These are phyloP conservation scores for Barbatosphaeria neglecta DNA, from an alignment of 495 filamentous ascomycete species.

Conservation along the genomic window DNA sequence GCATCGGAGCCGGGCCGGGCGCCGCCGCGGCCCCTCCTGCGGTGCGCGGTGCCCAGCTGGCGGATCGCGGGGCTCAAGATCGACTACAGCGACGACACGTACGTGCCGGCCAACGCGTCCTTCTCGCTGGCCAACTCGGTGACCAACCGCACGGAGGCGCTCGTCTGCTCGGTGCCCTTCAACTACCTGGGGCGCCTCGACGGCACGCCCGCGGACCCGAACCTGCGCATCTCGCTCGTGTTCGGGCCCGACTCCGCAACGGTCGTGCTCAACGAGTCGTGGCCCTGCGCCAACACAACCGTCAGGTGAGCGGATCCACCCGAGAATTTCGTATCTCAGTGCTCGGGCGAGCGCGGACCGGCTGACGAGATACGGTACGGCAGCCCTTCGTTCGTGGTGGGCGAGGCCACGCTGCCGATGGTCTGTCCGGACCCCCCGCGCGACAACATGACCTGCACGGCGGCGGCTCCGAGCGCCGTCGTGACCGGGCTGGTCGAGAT, in stretches of 20 bases:
- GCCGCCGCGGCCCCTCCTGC: background rate
- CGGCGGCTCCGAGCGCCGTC: background rate
- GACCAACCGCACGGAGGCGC: background rate
- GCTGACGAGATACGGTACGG: background rate
- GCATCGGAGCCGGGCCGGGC: too few species aligned
- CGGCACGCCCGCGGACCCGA: background rate
- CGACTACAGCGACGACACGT: conserved; percentile 3
- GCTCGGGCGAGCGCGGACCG: background rate
- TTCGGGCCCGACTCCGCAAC: background rate
- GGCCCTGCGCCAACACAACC: background rate
- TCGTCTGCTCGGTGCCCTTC: conserved; percentile 1
- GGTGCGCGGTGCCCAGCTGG: conserved; percentile 1
- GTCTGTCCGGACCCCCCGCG: background rate
- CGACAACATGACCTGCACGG: background rate
- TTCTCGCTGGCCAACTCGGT: background rate
- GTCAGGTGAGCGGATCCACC: background rate
- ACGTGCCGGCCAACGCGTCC: background rate
- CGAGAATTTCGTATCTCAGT: too few species aligned
- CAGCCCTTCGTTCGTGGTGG: background rate
- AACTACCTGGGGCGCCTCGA: background rate
- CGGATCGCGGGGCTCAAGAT: background rate
- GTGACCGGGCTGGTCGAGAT: background rate
- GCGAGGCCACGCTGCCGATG: background rate
- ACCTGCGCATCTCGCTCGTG: background rate
- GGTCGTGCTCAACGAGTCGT: conserved; percentile 1